Base-by-base conservation (phyloP, 2,329 filamentous ascomycete species). In the Chaetomium globosum region DNA sequence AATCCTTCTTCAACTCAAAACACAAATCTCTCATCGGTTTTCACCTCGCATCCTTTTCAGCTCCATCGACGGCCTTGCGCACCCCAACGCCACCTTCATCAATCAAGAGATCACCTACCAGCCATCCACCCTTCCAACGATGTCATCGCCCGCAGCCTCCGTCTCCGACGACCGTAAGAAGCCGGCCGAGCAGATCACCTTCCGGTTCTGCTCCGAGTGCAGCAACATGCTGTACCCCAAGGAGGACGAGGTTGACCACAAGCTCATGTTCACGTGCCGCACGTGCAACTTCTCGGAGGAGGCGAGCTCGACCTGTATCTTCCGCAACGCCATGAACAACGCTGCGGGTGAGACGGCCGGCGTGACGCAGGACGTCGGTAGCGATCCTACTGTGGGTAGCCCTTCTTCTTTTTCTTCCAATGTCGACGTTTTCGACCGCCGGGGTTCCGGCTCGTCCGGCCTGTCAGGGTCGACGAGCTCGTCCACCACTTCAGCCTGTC, bases 211-310 rank as follows among this genome's bases (percentile, higher is more conserved):
- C 83, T 93, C 92, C 73, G 95, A 99, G 84, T 99, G 95, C 82
- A 97, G 93, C 73, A 99, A 99, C 83, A 91, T 99, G 86, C 84
- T 99, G 63, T 98, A 98, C 76, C 95, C 95, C 59, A 95, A 96
- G 80, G 96, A 99, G 82, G 93, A 99, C 79, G 88, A 89, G 68
- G 83, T 89, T 67, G 88, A 87, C 68, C 91, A 91, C 81, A 89
- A 88, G 74, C 88, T 99, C 72, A 90, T 97, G 82, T 99, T 96
- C 80, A 93, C 92, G 69, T 99, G 95, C 83, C 91, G 94, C 73
- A 97, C 93, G 64, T 99, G 95, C 81, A 89, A 93, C 75, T 97
- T 92, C 80, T 91, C 89, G 73, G 93, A 97, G 76, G 87, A 90
- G 69, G 93, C 94, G 36, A 87, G 87, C 67, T 94, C 92, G 26